Conservation (phyloP, 495 filamentous ascomycete species). For the Trichoderma virens region DNA sequence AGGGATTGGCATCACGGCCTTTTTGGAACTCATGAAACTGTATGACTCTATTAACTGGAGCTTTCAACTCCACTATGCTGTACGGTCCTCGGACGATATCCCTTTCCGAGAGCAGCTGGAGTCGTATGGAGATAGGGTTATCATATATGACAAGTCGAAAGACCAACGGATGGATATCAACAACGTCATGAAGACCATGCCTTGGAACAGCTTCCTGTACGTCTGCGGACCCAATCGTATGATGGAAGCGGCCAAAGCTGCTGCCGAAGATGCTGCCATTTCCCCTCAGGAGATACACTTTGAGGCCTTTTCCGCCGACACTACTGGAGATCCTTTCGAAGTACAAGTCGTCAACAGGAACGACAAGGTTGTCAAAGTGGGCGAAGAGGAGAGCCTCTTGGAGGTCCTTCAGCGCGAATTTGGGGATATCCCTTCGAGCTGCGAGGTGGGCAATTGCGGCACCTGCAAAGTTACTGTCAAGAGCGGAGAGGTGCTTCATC, state of each 20-base stretch:
- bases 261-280: conserved; percentile 30
- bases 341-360: conserved; percentile 33
- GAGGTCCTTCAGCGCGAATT: conserved; percentile 33
- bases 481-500: conserved; percentile 44
- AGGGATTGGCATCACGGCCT: conserved; percentile 48
- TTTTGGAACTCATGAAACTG: conserved; percentile 28
- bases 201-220: conserved; percentile 45
- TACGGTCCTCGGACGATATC: conserved; percentile 35
- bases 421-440: conserved; percentile 39
- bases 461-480: conserved; percentile 45
- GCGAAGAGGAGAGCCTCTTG: conserved; percentile 36
- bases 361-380: conserved; percentile 25
- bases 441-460: conserved; percentile 52
- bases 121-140: conserved; percentile 23
- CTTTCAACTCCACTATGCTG: conserved; percentile 39
- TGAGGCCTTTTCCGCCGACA: conserved; percentile 46
- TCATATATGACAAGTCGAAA: conserved; percentile 38
- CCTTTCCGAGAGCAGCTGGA: conserved; percentile 37
- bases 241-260: conserved; percentile 35
- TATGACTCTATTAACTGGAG: conserved; percentile 36
- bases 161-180: conserved; percentile 41
- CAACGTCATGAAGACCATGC: conserved; percentile 27
- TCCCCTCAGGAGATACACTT: conserved; percentile 42
- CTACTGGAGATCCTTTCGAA: conserved; percentile 48
- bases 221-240: conserved; percentile 46